Evolutionary conservation across 495 filamentous ascomycete species (phyloP).

Genomic region (Penicillium fimorum): DNA sequence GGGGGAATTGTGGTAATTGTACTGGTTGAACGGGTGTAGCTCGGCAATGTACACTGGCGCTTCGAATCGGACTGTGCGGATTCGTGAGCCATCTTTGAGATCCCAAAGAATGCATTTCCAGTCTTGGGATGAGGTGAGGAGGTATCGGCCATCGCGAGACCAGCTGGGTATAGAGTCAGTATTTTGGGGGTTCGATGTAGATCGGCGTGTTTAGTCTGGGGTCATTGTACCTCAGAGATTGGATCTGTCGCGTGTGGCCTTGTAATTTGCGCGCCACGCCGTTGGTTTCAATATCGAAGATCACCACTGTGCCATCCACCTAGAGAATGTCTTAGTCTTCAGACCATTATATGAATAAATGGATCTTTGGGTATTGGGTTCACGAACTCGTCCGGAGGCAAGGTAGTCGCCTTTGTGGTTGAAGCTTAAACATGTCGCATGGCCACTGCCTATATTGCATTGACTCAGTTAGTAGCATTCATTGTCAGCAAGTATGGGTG

Average conservation of each 20-base stretch:
- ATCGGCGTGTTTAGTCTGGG: background rate
- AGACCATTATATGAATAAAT: background rate
- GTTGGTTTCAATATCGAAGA: conserved; percentile 97
- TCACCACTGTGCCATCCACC: conserved; percentile 87
- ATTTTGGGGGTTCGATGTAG: background rate
- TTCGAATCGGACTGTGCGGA: conserved; percentile 77
- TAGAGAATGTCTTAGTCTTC: conserved; percentile 26
- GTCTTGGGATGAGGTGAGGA: conserved; percentile 92
- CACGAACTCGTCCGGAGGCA: conserved; percentile 77
- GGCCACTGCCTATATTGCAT: conserved; percentile 52
- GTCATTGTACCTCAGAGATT: conserved; percentile 63
- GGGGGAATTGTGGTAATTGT: conserved; percentile 32
- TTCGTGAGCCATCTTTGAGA: conserved; percentile 66
- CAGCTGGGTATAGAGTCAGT: conserved; percentile 58
- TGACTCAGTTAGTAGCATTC: background rate
- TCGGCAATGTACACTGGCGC: conserved; percentile 94
- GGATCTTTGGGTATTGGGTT: background rate
- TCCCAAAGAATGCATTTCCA: conserved; percentile 98
- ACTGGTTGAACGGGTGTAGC: conserved; percentile 90
- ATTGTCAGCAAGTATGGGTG: background rate
- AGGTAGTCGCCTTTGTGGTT: conserved; percentile 91
- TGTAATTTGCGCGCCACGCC: conserved; percentile 89
- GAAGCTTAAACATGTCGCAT: conserved; percentile 76
- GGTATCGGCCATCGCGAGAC: conserved; percentile 86
- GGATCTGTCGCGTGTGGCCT: conserved; percentile 87